Evolutionary conservation across 1,284 basidiomycete genomes (phyloP), one percentile per base, ranked within the genome.

Genomic region (Retiboletus fuscus): DNA sequence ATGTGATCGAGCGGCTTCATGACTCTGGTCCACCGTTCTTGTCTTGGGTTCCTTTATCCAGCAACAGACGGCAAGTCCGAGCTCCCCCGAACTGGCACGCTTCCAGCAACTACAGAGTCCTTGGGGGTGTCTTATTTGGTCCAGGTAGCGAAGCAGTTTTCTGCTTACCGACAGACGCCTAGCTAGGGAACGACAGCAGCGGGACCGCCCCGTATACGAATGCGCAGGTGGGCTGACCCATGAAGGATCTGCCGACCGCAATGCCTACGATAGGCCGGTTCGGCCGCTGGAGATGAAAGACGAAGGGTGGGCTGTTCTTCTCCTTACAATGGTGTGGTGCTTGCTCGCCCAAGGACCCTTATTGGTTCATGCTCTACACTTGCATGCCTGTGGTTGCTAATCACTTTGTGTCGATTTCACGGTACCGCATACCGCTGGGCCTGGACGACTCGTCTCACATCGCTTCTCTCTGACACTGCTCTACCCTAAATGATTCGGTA

Each of bases 201-300:
- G 87, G n/a, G 41, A 73, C 75, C 10, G 67, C 75, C 13, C 68
- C 76, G n/a, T 65, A 62, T 30, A 69, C 60, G 61, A 77, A 53
- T 61, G 69, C 72, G 15, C 74, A 74, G 41, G 65, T 75, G 47
- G 79, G 69, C 34, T 79, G 24, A 85, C 83, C 15, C 84, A 81
- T 68, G 80, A 84, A 53, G 79, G 81, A 26, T 67, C 81, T 13
- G 67, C 76, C 30, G 78, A 79, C 34, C 76, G 71, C 30, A 76
- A 73, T 51, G 73, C 75, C 24, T 75, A 79, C 26, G 81, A 79
- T 43, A 72, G 81, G 64, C 86, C 85, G 53, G 83, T 85, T 62
- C 88, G 93, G 76, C 94, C 95, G 5, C 93, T 92, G 67, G 95
- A 96, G 82, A 95, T 95, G 94, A 94, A 95, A 76, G 95, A 96